Percentiles rank a stretch among this genome's conserved stretches.
Conservation (phyloP, 345 rosid species). For the Gossypium anomalum region DNA sequence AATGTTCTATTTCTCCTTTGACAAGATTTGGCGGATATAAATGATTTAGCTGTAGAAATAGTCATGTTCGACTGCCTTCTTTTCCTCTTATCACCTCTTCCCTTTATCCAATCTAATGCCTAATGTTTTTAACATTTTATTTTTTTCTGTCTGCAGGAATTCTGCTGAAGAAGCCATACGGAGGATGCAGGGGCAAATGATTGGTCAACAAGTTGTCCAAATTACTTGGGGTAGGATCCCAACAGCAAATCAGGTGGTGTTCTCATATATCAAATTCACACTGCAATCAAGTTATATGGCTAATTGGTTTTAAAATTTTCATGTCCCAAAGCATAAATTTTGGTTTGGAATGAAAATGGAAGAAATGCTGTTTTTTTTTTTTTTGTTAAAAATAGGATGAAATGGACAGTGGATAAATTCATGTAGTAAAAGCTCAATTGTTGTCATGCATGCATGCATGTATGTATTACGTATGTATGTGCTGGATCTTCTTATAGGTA, state of each 20-base stretch:
- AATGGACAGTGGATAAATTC: background rate
- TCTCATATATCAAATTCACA: background rate
- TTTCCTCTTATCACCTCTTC: background rate
- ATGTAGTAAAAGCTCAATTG: background rate
- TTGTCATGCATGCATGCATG: background rate
- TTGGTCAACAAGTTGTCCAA: conserved; percentile 61
- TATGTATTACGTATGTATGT: background rate
- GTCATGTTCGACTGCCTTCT: background rate
- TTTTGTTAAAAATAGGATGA: background rate
- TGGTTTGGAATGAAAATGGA: background rate
- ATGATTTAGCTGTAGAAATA: background rate
- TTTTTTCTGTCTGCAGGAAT: conserved; percentile 34
- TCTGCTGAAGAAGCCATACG: conserved; percentile 92
- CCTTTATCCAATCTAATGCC: background rate
- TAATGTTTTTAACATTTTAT: background rate
- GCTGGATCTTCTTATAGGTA: background rate
- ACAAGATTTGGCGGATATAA: conserved; percentile 12
- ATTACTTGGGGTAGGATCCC: conserved; percentile 61
- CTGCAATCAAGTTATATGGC: background rate
- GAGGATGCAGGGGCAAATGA: conserved; percentile 90
- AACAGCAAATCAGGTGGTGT: conserved; percentile 56
- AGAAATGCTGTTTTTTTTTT: background rate
- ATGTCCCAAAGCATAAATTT: background rate
- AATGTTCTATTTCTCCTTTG: background rate
- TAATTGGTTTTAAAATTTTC: conserved; percentile 1